Evolutionary conservation across 495 filamentous ascomycete genomes (phyloP).

Genomic region (Chaetomium tenue): DNA sequence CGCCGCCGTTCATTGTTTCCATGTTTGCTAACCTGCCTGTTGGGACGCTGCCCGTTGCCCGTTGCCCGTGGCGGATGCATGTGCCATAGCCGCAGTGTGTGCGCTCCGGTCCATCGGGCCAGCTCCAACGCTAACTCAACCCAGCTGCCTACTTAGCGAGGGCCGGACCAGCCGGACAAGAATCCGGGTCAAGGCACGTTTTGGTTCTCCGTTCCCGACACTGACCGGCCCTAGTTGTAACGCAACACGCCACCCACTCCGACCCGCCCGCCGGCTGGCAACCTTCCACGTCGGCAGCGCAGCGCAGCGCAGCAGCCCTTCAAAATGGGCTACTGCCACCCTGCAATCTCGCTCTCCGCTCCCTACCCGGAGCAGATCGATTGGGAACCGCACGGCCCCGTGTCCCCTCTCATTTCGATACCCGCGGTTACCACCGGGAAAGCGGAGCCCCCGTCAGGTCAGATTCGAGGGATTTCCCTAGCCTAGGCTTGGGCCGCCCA

Average conservation of each 20-base stretch:
- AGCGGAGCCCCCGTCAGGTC: constrained; percentile 7
- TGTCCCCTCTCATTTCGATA: background rate
- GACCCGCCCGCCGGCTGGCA: constrained; percentile 3
- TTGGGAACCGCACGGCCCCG: constrained; percentile 7
- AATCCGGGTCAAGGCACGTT: constrained; percentile 16
- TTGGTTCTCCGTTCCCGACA: constrained; percentile 19
- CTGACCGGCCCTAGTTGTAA: constrained; percentile 19
- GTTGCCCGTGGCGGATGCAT: background rate
- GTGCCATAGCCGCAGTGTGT: constrained; percentile 11
- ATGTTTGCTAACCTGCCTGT: constrained; percentile 17
- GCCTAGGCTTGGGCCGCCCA: background rate
- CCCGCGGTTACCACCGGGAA: constrained; percentile 9
- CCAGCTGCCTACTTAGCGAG: constrained; percentile 16
- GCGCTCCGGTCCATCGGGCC: constrained; percentile 4
- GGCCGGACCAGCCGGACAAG: constrained; percentile 19
- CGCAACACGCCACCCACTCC: constrained; percentile 3
- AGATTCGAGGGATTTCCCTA: background rate
- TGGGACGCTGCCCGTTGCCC: constrained; percentile 6
- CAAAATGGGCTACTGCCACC: constrained; percentile 14
- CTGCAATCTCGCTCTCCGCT: constrained; percentile 15
- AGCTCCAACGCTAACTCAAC: background rate
- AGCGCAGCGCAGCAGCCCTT: background rate
- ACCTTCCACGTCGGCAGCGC: no score
- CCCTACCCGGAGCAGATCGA: background rate
- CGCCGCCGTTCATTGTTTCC: background rate